phyloP scores from a whole-genome alignment of 768 basidiomycete species.

The Hericium alpestre region DNA sequence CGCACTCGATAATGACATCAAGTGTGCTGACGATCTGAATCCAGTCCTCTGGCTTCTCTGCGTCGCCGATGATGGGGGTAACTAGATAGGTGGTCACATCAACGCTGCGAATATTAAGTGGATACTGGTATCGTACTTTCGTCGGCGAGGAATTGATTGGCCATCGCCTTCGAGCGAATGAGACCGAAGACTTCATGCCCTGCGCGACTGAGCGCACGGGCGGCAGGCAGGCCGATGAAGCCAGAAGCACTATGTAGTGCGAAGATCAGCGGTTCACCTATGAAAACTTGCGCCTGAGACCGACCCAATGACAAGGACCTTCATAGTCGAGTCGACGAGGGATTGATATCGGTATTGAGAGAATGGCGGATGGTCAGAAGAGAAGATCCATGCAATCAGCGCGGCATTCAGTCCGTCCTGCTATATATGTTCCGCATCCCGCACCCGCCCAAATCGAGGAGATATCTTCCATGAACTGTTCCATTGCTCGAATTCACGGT shows the following conservation, averaged over 20 bases:
- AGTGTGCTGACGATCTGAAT: slow-evolving; percentile 19
- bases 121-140: slow-evolving; percentile 24
- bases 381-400: no score
- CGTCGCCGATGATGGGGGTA: background rate
- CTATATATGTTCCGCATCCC: no score
- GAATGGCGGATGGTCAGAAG: no score
- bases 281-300: background rate
- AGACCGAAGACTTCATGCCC: slow-evolving; percentile 37
- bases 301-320: background rate
- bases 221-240: slow-evolving; percentile 32
- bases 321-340: background rate
- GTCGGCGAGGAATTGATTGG: slow-evolving; percentile 24
- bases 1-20: slow-evolving; percentile 26
- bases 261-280: background rate
- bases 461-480: no score
- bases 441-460: no score
- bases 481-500: no score
- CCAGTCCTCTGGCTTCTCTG: slow-evolving; percentile 1
- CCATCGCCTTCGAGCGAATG: slow-evolving; percentile 28
- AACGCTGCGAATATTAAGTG: slow-evolving; percentile 9
- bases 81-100: background rate
- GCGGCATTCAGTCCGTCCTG: no score
- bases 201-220: slow-evolving; percentile 33
- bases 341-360: background rate
- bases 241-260: slow-evolving; percentile 29